Base-by-base conservation (phyloP, 75 land plant genomes). In the Cryptomeria japonica region DNA sequence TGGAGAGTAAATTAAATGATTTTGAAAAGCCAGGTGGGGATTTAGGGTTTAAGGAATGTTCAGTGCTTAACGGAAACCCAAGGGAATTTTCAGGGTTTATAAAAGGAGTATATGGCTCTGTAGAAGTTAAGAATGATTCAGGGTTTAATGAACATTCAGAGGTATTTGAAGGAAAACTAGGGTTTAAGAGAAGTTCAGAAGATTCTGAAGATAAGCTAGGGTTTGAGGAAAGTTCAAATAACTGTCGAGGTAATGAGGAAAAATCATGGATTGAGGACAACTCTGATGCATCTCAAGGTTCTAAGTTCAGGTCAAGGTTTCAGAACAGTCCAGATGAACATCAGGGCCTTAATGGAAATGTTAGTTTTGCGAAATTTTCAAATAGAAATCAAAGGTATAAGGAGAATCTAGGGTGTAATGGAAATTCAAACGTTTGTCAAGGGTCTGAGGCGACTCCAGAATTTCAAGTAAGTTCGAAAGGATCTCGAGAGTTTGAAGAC, bases 381-480 rank as follows among this genome's bases (percentile, higher is more conserved):
- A 38, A 36, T 36, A 7, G 11, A 41, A 15, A 8, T 41, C 46
- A 79, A 39, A 46, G 82, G 46, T 79, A 38, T 22, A 79, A 79
- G 44, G 82, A 79, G 28, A 79, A 39, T 41, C 82, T 46, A 46
- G 84, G 16, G 34, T 82, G 46, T 44, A 32, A 41, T 39, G 49
- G 42, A 46, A 82, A 82, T 46, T 44, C 32, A 82, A 82, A 82
- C 47, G 84, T 31, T 28, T 82, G 32, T 82, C 47, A 82, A 44
- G 84, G n/a, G 84, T 80, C 2, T 8, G 39, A 80, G 49, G 84
- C 49, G 4, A 8, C 28, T 82, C 84, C 5, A 44, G 51, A 41
- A 15, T 41, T 42, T 22, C 31, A 28, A 9, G 31, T 34, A 46
- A 44, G 10, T 41, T 10, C 47, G 46, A 46, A 82, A 28, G 84